phyloP scores from a whole-genome alignment of 352 stramenopile species.

The Globisporangium nodosum region DNA sequence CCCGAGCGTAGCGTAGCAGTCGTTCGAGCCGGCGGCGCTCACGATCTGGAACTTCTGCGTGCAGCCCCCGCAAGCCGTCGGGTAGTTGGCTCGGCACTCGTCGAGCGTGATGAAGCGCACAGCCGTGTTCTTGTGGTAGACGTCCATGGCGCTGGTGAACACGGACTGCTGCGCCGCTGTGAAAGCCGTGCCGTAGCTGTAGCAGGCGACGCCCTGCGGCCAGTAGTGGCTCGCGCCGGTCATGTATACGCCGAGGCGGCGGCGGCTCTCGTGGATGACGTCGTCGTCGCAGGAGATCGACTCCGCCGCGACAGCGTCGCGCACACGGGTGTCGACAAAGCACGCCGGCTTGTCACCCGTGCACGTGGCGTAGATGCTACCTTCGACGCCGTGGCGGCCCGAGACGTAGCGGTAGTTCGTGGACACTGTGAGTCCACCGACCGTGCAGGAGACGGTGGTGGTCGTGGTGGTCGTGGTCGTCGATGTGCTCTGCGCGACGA shows the following conservation, averaged over 20 bases:
- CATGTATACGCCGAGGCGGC: conserved; percentile 32
- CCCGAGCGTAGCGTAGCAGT: conserved; percentile 39
- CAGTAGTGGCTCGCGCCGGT: conserved; percentile 24
- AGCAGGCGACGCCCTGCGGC: conserved; percentile 37
- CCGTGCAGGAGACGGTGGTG: conserved; percentile 5
- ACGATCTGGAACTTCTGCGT: conserved; percentile 31
- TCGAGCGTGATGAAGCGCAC: conserved; percentile 30
- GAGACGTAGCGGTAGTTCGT: conserved; percentile 28
- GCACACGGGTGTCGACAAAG: conserved; percentile 29
- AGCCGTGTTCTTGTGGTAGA: conserved; percentile 26
- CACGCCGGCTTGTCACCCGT: conserved; percentile 18
- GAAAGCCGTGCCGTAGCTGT: conserved; percentile 22
- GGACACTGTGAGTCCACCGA: conserved; percentile 13
- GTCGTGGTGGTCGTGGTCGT: conserved; percentile 12
- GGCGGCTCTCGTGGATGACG: conserved; percentile 31
- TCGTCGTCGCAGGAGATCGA: conserved; percentile 23
- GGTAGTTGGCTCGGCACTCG: conserved; percentile 23
- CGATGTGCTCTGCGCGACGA: conserved; percentile 5
- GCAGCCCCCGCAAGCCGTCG: conserved; percentile 31
- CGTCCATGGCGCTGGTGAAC: conserved; percentile 30
- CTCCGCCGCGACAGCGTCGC: conserved; percentile 19
- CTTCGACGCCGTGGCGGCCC: conserved; percentile 21
- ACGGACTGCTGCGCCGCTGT: conserved; percentile 23
- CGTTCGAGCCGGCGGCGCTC: conserved; percentile 16
- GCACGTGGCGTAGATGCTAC: conserved; percentile 41